Evolutionary conservation across 2,329 filamentous ascomycete species (phyloP).

Genomic region (Nectriaceae sp.): DNA sequence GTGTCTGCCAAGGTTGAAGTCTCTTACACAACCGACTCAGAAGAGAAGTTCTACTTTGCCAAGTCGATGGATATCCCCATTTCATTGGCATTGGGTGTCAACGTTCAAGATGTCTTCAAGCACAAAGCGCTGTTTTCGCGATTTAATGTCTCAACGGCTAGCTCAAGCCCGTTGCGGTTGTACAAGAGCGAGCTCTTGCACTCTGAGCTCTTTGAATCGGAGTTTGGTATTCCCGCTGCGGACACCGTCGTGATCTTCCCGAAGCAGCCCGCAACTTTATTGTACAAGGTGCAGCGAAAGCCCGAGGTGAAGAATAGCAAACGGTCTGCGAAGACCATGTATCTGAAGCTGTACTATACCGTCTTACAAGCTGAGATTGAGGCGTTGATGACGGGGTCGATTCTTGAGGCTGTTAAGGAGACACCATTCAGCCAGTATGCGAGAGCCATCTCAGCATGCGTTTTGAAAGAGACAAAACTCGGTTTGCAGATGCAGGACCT

Average conservation of each 20-base stretch:
- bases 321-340: conserved; percentile 49
- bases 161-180: conserved; percentile 71
- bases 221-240: conserved; percentile 56
- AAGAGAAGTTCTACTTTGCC: conserved; percentile 42
- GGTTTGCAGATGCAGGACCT: conserved; percentile 52
- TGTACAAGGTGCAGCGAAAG: conserved; percentile 75
- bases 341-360: conserved; percentile 74
- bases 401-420: conserved; percentile 42
- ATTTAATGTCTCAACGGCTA: conserved; percentile 87
- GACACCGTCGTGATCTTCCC: conserved; percentile 69
- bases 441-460: conserved; percentile 46
- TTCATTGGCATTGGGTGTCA: conserved; percentile 83
- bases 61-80: conserved; percentile 67
- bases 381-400: conserved; percentile 44
- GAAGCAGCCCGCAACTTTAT: conserved; percentile 76
- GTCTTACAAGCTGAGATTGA: conserved; percentile 76
- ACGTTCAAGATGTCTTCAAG: conserved; percentile 96
- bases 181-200: conserved; percentile 69
- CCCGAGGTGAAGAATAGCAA: conserved; percentile 36
- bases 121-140: conserved; percentile 78
- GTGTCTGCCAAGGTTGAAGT: conserved; percentile 78
- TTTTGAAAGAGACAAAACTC: conserved; percentile 46
- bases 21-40: conserved; percentile 68
- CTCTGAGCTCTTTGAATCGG: conserved; percentile 68
- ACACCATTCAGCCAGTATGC: conserved; percentile 48